Base-by-base conservation (phyloP, 2,329 filamentous ascomycete species). In the Scedosporium aurantiacum region DNA sequence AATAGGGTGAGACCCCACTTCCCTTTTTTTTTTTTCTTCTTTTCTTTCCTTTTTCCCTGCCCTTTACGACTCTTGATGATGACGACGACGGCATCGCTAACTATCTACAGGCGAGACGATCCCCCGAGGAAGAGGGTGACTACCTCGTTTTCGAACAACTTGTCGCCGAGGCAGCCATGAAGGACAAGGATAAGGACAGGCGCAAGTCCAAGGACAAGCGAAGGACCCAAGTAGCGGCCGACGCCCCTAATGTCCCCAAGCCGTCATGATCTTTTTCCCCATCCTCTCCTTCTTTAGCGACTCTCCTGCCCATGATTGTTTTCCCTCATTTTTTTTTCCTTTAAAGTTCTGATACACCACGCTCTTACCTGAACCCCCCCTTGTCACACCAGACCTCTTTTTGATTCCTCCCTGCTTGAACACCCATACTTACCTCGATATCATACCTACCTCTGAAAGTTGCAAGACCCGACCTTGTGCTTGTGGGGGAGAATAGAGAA, bases 141-240 rank as follows among this genome's bases (percentile, higher is more conserved):
- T 97, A 96, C 76, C 95, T 99, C 84, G 92, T 93, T 16, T 99
- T 99, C 68, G 94, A 99, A 74, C 91, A 97, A 75, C 86, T 99
- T 61, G 96, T 99, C 74, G 92, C 94, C 58, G 94, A 99, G 72
- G 93, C 93, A 4, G 91, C 92, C 62, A 88, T 91, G 60, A 97
- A 97, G 82, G 96, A 97, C 76, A 84, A 89, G 62, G 88, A 91
- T 71, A 76, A 76, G 67, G 81, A 85, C 77, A 79, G 83, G 64
- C 76, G 76, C 67, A 78, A 79, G 67, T 77, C 79, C 65, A 71
- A 78, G 66, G 68, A 73, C 47, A 77, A 75, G 68, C 69, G 70
- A 60, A 68, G 69, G 55, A 60, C 56, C 14, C 61, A 60, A n/a
- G 69, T 67, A 41, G 67, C 62, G 56, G 68, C 65, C 28, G 66